These are phyloP conservation scores for Aegilops umbellulata DNA, from an alignment of 176 grass and related monocot species.

Conservation along the genomic window DNA sequence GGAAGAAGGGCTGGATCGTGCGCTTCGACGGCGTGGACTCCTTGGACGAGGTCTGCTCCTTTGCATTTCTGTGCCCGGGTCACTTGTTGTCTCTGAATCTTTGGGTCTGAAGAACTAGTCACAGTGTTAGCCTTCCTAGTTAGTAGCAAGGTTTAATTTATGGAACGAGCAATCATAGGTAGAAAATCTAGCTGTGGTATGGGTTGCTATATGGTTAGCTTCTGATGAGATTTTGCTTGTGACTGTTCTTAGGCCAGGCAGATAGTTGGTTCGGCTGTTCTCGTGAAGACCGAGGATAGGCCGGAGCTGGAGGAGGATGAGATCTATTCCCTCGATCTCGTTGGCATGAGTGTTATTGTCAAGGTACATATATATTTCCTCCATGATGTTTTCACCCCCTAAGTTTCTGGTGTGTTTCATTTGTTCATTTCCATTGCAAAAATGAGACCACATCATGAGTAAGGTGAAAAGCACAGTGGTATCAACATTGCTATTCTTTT, in stretches of 20 bases:
- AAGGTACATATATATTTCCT: slow-evolving; percentile 50
- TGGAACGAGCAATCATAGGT: not conserved
- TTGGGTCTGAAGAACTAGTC: not conserved
- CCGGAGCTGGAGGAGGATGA: slow-evolving; percentile 74
- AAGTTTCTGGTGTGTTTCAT: not conserved
- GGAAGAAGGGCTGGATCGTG: slow-evolving; percentile 87
- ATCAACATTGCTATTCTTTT: not conserved
- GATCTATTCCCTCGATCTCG: slow-evolving; percentile 77
- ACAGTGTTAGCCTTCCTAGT: not conserved
- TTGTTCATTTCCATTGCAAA: slow-evolving; percentile 14
- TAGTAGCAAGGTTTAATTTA: not conserved
- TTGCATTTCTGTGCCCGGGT: not conserved
- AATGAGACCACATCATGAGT: not conserved
- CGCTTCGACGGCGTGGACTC: slow-evolving; percentile 68
- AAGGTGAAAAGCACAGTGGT: not conserved
- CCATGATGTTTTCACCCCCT: not conserved
- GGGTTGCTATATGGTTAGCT: not conserved
- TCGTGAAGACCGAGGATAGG: slow-evolving; percentile 63
- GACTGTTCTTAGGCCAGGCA: slow-evolving; percentile 61
- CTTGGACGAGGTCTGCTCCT: slow-evolving; percentile 60
- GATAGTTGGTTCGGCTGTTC: slow-evolving; percentile 79
- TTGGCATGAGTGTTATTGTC: slow-evolving; percentile 82
- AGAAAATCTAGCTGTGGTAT: not conserved
- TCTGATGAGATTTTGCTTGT: not conserved
- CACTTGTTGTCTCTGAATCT: slow-evolving; percentile 3